Conservation (phyloP, 768 basidiomycete species). For the Hysterangium stoloniferum region DNA sequence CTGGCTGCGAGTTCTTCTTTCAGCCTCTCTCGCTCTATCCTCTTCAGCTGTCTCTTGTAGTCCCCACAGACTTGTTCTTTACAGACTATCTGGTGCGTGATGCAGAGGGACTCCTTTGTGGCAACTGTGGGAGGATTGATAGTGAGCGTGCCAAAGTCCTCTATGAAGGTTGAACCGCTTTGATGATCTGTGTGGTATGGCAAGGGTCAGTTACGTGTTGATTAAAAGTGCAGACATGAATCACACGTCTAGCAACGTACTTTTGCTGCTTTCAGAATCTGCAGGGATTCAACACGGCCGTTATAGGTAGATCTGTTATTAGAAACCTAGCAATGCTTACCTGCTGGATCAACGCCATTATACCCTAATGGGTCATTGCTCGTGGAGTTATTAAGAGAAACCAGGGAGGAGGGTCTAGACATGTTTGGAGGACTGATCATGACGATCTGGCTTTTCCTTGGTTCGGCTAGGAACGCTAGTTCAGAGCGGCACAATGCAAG, state of each 20-base stretch:
- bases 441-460: too few species aligned
- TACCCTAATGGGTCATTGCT: too few species aligned
- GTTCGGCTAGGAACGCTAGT: too few species aligned
- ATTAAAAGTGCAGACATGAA: neutral
- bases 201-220: neutral
- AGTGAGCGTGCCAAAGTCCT: neutral
- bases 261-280: neutral
- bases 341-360: too few species aligned
- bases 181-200: neutral
- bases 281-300: neutral
- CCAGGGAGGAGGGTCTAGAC: too few species aligned
- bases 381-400: too few species aligned
- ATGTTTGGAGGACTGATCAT: too few species aligned
- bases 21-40: neutral
- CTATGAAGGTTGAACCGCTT: neutral
- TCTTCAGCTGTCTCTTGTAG: slow-evolving; percentile 13
- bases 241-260: neutral
- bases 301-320: neutral
- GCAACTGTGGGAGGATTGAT: slow-evolving; percentile 4
- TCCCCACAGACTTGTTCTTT: slow-evolving; percentile 30
- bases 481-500: too few species aligned
- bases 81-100: slow-evolving; percentile 28
- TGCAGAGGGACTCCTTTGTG: slow-evolving; percentile 19
- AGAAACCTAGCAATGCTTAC: too few species aligned
- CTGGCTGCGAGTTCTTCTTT: too few species aligned